These are phyloP conservation scores for Voacanga thouarsii DNA, from an alignment of 257 asterid species.

Conservation along the genomic window DNA sequence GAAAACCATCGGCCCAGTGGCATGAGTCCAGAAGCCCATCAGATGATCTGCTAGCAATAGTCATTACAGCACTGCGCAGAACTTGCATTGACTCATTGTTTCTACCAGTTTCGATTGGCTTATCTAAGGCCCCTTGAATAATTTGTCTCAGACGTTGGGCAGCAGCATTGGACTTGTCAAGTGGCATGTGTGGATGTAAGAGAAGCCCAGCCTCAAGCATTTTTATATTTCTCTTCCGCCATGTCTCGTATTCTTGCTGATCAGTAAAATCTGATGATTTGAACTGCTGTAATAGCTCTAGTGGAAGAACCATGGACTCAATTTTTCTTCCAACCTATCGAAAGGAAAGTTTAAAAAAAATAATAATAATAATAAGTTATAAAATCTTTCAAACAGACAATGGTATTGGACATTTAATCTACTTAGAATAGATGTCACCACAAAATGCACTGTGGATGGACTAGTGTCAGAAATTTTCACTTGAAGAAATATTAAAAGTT, in stretches of 20 bases:
- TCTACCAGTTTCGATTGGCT: slow-evolving; percentile 96
- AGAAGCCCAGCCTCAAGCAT: slow-evolving; percentile 95
- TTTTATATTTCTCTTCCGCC: slow-evolving; percentile 94
- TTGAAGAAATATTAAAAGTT: background rate
- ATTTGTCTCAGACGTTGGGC: slow-evolving; percentile 78
- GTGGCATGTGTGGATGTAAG: slow-evolving; percentile 75
- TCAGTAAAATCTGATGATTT: slow-evolving; percentile 89
- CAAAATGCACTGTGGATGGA: background rate
- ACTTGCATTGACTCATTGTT: slow-evolving; percentile 97
- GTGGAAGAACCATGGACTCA: slow-evolving; percentile 81
- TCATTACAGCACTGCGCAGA: slow-evolving; percentile 79
- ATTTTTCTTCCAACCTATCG: slow-evolving; percentile 51
- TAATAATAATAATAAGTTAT: too few species aligned
- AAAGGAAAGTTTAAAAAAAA: background rate
- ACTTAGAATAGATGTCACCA: background rate
- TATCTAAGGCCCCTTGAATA: slow-evolving; percentile 70
- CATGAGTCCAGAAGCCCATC: slow-evolving; percentile 68
- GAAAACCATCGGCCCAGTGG: slow-evolving; percentile 99
- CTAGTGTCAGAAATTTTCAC: background rate
- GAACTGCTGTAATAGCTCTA: slow-evolving; percentile 97
- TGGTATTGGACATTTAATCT: background rate
- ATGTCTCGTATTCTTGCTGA: slow-evolving; percentile 72
- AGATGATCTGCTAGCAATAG: slow-evolving; percentile 75
- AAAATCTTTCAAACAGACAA: background rate
- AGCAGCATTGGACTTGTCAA: slow-evolving; percentile 65